Conservation (phyloP, 2,329 filamentous ascomycete species). For the Knoxdaviesia capensis region DNA sequence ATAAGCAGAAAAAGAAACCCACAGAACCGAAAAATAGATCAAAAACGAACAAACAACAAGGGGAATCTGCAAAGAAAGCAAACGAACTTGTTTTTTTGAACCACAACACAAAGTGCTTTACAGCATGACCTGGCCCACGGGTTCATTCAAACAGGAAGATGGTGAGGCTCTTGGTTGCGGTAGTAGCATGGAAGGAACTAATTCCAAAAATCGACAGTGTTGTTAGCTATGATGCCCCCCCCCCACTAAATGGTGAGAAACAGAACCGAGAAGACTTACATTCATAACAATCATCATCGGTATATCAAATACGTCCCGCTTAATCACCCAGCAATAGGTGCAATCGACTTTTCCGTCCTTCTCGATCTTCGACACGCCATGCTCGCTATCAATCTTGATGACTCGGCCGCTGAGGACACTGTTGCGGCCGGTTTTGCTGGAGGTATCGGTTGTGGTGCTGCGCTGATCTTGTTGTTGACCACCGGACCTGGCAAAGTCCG, state of each 20-base stretch:
- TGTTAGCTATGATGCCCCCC: not conserved
- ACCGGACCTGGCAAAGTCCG: too few species aligned
- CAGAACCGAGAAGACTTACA: constrained; percentile 37
- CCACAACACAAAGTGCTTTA: not conserved
- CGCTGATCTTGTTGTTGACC: too few species aligned
- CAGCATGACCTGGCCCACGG: too few species aligned
- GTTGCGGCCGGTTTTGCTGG: constrained; percentile 9
- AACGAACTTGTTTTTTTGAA: not conserved
- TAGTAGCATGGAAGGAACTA: constrained; percentile 41
- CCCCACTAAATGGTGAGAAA: not conserved
- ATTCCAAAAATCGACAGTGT: not conserved
- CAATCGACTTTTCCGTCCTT: constrained; percentile 85
- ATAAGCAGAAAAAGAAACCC: too few species aligned
- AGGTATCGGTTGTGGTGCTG: constrained; percentile 6
- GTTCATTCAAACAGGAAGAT: constrained; percentile 27
- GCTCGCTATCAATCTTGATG: constrained; percentile 46
- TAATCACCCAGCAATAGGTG: constrained; percentile 92
- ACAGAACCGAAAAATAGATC: not conserved
- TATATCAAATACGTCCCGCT: constrained; percentile 92
- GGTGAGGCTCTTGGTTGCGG: constrained; percentile 32
- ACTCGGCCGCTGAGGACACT: constrained; percentile 38
- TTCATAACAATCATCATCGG: constrained; percentile 98
- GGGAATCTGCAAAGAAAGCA: constrained; percentile 9
- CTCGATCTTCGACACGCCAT: constrained; percentile 64
- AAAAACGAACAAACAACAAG: constrained; percentile 9